Conservation (phyloP, 2,329 filamentous ascomycete species). For the Fusarium humuli region DNA sequence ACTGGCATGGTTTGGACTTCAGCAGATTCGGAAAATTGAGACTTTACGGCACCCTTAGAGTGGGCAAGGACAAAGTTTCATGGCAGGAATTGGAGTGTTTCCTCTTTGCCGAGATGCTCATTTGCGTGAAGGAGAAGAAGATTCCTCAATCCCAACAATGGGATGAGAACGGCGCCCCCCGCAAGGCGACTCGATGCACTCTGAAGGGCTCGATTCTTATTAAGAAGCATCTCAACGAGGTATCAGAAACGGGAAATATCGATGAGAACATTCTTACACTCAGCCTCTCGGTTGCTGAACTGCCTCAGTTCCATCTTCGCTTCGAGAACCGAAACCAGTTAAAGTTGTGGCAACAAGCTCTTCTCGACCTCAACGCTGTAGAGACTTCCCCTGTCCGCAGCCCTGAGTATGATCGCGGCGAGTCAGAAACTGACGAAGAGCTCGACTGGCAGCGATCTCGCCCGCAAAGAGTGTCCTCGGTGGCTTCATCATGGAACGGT, state of each 20-base stretch:
- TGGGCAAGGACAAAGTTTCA: slow-evolving; percentile 94
- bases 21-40: slow-evolving; percentile 90
- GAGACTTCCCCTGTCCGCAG: slow-evolving; percentile 73
- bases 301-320: slow-evolving; percentile 92
- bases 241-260: slow-evolving; percentile 74
- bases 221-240: slow-evolving; percentile 95
- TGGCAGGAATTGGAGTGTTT: slow-evolving; percentile 99
- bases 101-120: slow-evolving; percentile 98
- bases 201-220: slow-evolving; percentile 98
- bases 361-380: slow-evolving; percentile 83
- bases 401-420: slow-evolving; percentile 81
- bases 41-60: slow-evolving; percentile 87
- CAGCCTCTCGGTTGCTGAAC: slow-evolving; percentile 88
- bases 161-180: slow-evolving; percentile 68
- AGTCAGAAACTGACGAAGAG: slow-evolving; percentile 90
- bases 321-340: slow-evolving; percentile 87
- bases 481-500: slow-evolving; percentile 84
- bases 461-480: slow-evolving; percentile 80
- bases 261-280: slow-evolving; percentile 90
- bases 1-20: slow-evolving; percentile 98
- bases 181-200: slow-evolving; percentile 81
- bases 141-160: slow-evolving; percentile 69
- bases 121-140: slow-evolving; percentile 99
- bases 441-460: slow-evolving; percentile 75
- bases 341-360: slow-evolving; percentile 88